Conservation (phyloP, 2,329 filamentous ascomycete genomes). For the Colletotrichum sp. region DNA sequence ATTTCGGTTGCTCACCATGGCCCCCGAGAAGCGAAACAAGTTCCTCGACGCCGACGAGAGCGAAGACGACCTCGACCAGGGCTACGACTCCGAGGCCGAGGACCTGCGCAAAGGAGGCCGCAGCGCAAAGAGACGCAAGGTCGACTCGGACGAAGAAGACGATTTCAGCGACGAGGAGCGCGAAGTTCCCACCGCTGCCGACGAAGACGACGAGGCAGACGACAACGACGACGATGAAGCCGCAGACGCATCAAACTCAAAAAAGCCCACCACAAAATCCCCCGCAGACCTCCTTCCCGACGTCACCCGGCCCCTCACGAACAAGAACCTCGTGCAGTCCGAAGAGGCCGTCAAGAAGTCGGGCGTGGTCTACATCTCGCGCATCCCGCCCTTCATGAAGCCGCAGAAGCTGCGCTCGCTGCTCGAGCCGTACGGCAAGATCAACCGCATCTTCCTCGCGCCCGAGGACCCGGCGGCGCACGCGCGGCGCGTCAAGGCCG, state of each 20-base stretch:
- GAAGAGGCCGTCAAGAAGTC: slow-evolving; percentile 72
- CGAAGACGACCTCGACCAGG: slow-evolving; percentile 61
- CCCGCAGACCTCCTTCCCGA: slow-evolving; percentile 42
- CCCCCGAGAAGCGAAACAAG: slow-evolving; percentile 72
- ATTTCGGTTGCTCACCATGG: slow-evolving; percentile 49
- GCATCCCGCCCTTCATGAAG: slow-evolving; percentile 89
- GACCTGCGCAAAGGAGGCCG: slow-evolving; percentile 70
- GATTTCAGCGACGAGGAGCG: slow-evolving; percentile 42
- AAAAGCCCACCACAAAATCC: slow-evolving; percentile 26
- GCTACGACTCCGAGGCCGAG: slow-evolving; percentile 70
- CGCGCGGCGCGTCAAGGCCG: slow-evolving; percentile 68
- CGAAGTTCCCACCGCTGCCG: slow-evolving; percentile 25
- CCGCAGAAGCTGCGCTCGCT: slow-evolving; percentile 77
- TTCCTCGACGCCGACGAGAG: slow-evolving; percentile 69
- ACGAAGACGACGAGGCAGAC: slow-evolving; percentile 30
- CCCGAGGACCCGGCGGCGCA: slow-evolving; percentile 75
- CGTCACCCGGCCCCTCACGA: slow-evolving; percentile 60
- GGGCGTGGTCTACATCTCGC: slow-evolving; percentile 82
- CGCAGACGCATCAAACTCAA: slow-evolving; percentile 3
- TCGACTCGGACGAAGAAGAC: slow-evolving; percentile 49
- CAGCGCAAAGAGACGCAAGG: slow-evolving; percentile 67
- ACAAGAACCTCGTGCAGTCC: slow-evolving; percentile 71
- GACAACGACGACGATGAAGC: slow-evolving; percentile 32
- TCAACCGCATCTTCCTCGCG: slow-evolving; percentile 80
- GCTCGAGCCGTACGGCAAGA: slow-evolving; percentile 74